phyloP scores from a whole-genome alignment of 495 filamentous ascomycete species.

The Sabuloglossum arenarium region DNA sequence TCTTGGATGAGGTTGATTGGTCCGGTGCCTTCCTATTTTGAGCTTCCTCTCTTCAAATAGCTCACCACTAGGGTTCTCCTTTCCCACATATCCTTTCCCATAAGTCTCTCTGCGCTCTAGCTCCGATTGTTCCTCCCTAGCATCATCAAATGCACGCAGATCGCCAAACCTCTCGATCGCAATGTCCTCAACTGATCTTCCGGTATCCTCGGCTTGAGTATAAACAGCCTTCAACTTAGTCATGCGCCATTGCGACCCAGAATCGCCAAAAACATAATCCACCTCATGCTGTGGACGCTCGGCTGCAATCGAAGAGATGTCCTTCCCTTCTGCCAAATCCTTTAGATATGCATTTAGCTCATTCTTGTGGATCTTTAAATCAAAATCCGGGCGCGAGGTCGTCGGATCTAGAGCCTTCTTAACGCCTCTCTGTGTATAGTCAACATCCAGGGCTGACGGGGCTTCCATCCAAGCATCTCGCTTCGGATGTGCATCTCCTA shows the following conservation, averaged over 20 bases:
- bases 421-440: constrained; percentile 54
- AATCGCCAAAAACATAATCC: constrained; percentile 73
- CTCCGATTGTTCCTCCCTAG: constrained; percentile 86
- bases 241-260: constrained; percentile 87
- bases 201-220: constrained; percentile 52
- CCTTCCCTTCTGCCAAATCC: constrained; percentile 32
- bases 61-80: constrained; percentile 76
- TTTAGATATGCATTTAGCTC: constrained; percentile 61
- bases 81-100: constrained; percentile 67
- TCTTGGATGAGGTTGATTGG: not conserved
- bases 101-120: constrained; percentile 69
- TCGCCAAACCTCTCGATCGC: constrained; percentile 66
- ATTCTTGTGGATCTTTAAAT: constrained; percentile 56
- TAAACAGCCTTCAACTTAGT: constrained; percentile 78
- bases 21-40: constrained; percentile 23
- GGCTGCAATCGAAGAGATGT: constrained; percentile 26
- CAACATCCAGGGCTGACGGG: constrained; percentile 59
- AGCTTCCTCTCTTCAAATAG: constrained; percentile 57
- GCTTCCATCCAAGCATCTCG: constrained; percentile 92
- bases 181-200: constrained; percentile 51
- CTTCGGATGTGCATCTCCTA: constrained; percentile 18
- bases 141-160: constrained; percentile 75
- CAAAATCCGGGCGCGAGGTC: constrained; percentile 39
- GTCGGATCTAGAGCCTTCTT: constrained; percentile 28
- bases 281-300: constrained; percentile 40